Percentiles rank a stretch among this genome's conserved stretches.
Conservation (phyloP, 2,329 filamentous ascomycete species). For the Akanthomyces muscarius region DNA sequence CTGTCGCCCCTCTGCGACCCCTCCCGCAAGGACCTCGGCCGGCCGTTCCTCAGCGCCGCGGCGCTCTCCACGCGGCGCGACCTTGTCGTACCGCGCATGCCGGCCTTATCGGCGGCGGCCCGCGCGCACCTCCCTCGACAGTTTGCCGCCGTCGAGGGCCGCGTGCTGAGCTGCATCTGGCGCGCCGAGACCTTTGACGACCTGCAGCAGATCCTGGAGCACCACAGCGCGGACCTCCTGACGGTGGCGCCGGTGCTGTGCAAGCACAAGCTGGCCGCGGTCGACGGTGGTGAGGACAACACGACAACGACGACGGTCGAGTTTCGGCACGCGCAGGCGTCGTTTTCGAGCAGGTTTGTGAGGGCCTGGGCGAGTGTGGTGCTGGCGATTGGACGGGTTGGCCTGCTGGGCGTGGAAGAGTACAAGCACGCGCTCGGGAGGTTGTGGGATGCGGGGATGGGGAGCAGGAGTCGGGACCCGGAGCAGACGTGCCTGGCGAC, state of each 20-base stretch:
- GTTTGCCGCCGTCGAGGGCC: neutral
- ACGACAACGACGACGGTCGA: constrained; percentile 17
- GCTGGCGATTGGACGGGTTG: constrained; percentile 18
- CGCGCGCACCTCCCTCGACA: neutral
- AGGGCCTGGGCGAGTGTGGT: constrained; percentile 19
- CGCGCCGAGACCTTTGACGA: neutral
- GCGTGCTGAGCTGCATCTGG: neutral
- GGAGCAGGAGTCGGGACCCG: neutral
- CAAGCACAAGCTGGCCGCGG: neutral
- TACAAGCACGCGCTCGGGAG: constrained; percentile 10
- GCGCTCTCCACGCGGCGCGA: neutral
- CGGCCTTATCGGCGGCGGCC: no score
- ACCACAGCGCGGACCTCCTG: neutral
- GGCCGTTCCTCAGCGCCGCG: neutral
- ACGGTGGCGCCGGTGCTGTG: neutral
- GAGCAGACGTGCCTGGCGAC: neutral
- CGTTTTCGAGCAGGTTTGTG: constrained; percentile 17
- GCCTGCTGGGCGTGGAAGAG: constrained; percentile 12
- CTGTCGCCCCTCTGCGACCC: constrained; percentile 18
- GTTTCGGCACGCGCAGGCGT: constrained; percentile 21
- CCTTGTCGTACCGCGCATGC: neutral
- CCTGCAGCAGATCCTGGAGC: neutral
- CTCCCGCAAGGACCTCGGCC: neutral
- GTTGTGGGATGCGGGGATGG: neutral
- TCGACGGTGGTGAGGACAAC: neutral